phyloP scores from a whole-genome alignment of 306 rosid species.

The Datisca glomerata region DNA sequence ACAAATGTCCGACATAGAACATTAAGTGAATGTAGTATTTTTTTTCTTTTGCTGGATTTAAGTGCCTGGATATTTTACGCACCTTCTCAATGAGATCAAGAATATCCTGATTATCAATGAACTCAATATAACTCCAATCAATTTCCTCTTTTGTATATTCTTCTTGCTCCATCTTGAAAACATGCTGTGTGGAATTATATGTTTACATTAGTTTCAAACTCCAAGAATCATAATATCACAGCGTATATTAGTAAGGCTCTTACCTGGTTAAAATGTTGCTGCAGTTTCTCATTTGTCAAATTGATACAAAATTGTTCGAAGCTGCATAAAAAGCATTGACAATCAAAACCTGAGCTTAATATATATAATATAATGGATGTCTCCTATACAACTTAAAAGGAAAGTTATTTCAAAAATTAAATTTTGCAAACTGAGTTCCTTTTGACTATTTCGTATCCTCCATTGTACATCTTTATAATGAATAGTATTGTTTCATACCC shows the following conservation, averaged over 20 bases:
- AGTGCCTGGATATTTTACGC: slow-evolving; percentile 4
- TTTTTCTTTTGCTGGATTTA: too few relatives aligned
- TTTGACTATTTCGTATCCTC: too few relatives aligned
- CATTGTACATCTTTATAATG: too few relatives aligned
- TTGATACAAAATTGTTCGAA: slow-evolving; percentile 98
- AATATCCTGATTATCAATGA: slow-evolving; percentile 84
- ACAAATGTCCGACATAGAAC: too few relatives aligned
- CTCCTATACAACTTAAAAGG: too few relatives aligned
- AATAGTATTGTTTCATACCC: too few relatives aligned
- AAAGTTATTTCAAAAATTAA: too few relatives aligned
- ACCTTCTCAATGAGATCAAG: slow-evolving; percentile 97
- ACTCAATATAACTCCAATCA: slow-evolving; percentile 94
- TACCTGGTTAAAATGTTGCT: slow-evolving; percentile 99
- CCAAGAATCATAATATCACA: slow-evolving; percentile 12
- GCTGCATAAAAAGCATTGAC: slow-evolving; percentile 70
- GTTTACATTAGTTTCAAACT: slow-evolving; percentile 3
- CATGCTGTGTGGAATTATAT: slow-evolving; percentile 62
- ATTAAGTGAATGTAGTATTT: too few relatives aligned
- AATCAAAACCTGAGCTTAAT: too few relatives aligned
- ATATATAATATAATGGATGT: too few relatives aligned
- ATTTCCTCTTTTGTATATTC: slow-evolving; percentile 92
- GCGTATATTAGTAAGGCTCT: slow-evolving; percentile 12
- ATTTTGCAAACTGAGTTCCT: too few relatives aligned
- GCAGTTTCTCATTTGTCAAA: slow-evolving; percentile 95
- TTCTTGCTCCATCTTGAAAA: slow-evolving; percentile 99